phyloP scores from a whole-genome alignment of 371 early-diverging fungal genomes.

The Apophysomyces elegans region DNA sequence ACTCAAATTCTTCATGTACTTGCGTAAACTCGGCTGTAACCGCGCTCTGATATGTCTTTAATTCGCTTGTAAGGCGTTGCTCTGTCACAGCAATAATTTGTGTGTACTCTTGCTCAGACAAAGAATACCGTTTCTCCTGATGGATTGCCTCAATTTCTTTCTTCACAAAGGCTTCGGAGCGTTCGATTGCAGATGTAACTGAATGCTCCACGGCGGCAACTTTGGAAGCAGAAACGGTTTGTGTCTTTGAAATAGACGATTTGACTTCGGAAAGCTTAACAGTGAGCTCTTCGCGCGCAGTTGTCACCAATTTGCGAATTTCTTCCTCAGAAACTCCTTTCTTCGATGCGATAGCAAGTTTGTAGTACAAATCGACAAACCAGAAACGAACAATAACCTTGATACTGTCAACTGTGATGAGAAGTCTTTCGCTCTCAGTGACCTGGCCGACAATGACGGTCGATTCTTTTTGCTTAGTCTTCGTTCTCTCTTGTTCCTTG shows the following conservation, averaged over 20 bases:
- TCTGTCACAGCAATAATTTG: conserved; percentile 28
- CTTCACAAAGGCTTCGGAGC: conserved; percentile 24
- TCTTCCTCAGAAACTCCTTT: conserved; percentile 43
- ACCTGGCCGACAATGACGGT: conserved; percentile 7
- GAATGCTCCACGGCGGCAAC: conserved; percentile 25
- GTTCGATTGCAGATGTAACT: conserved; percentile 32
- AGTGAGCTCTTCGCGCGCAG: conserved; percentile 32
- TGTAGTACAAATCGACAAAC: conserved; percentile 27
- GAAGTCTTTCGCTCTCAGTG: conserved; percentile 20
- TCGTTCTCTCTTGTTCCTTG: conserved; percentile 8
- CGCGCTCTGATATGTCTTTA: conserved; percentile 36
- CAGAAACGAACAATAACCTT: conserved; percentile 41
- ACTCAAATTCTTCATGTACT: background rate
- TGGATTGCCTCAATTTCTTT: conserved; percentile 24
- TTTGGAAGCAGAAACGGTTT: conserved; percentile 20
- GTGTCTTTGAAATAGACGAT: conserved; percentile 19
- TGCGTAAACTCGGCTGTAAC: conserved; percentile 14
- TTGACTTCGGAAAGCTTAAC: conserved; percentile 21
- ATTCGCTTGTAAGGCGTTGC: conserved; percentile 25
- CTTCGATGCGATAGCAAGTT: conserved; percentile 27
- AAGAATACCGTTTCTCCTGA: conserved; percentile 24
- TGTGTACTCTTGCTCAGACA: conserved; percentile 28
- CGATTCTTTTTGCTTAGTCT: background rate
- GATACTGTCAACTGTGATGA: conserved; percentile 35
- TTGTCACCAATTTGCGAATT: conserved; percentile 27